Percentiles rank a stretch among this genome's conserved stretches.
Conservation (phyloP, 805 yeast species). For the Lipomyces orientalis region DNA sequence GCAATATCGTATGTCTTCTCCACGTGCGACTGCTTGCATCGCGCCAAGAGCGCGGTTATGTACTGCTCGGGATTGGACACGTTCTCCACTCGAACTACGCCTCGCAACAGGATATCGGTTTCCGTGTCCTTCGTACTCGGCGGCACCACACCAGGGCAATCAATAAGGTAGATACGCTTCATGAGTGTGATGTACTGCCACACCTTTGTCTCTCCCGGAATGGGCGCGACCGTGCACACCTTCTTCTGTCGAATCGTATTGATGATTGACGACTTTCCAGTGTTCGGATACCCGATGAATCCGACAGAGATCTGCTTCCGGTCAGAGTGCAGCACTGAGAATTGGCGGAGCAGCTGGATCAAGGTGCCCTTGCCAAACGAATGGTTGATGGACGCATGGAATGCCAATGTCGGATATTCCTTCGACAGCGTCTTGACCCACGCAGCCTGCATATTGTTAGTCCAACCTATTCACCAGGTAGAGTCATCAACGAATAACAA, state of each 20-base stretch:
- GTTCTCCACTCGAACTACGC: conserved; percentile 98
- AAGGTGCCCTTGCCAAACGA: conserved; percentile 97
- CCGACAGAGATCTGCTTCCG: conserved; percentile 97
- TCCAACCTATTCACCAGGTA: neutral
- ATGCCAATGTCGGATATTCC: conserved; percentile 91
- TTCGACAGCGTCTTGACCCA: conserved; percentile 97
- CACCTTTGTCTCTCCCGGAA: conserved; percentile 98
- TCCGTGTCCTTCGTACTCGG: conserved; percentile 89
- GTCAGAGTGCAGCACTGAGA: conserved; percentile 86
- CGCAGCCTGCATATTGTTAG: conserved; percentile 72
- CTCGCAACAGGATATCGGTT: conserved; percentile 90
- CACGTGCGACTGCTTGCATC: conserved; percentile 86
- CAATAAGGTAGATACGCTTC: conserved; percentile 94
- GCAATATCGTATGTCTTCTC: conserved; percentile 94
- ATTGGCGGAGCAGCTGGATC: conserved; percentile 91
- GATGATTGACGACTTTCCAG: conserved; percentile 96
- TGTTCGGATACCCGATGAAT: conserved; percentile 95
- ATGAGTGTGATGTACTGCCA: conserved; percentile 98
- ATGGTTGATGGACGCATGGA: conserved; percentile 96
- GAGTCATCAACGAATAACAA: conserved; percentile 40
- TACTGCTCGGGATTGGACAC: conserved; percentile 95
- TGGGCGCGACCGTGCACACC: conserved; percentile 96
- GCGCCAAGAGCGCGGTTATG: conserved; percentile 81
- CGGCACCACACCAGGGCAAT: conserved; percentile 99
- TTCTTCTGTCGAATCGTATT: conserved; percentile 92